Base-by-base conservation (phyloP, 805 yeast species). In the Saccharomyces jurei region DNA sequence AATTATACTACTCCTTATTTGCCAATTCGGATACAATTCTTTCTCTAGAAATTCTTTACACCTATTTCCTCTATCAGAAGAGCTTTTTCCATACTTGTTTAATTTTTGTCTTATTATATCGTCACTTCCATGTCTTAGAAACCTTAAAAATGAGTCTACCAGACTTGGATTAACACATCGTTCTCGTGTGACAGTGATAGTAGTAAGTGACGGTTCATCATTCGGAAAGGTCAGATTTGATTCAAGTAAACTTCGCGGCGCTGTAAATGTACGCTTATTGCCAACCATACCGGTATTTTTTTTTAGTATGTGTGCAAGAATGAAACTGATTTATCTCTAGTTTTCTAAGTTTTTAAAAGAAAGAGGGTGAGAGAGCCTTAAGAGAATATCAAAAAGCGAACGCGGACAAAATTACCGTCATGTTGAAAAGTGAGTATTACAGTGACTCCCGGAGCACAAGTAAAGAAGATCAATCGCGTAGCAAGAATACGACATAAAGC, bases 1-100 rank as follows among this genome's bases (percentile, higher is more conserved):
- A 27, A 81, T 74, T 1, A 75, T 70, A 3, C 62, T 55, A 0
- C 66, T 52, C 54, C 84, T 67, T 26, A 71, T 66, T n/a, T 60
- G 58, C 84, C 84, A 81, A 46, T 74, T 74, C 6, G 78, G 77
- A 54, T 68, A 72, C n/a, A 81, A 52, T 32, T 76, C 71, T 1
- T 66, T 57, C 13, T 63, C 50, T 1, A 76, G 60, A 46, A 77
- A 71, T 6, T 63, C 65, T 25, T 63, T 49, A 58, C 83, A 80
- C 6, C 67, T 65, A 14, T 44, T 52, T n/a, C n/a, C 48, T 6
- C 48, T 46, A 4, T 48, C 52, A 0, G 61, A 48, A 1, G 54
- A 56, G 44, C 53, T 46, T 29, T 58, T 71, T 13, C 69, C 56
- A 6, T 72, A 56, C 9, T 75, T 74, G 51, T 80, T 78, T 28